phyloP scores from a whole-genome alignment of 2,329 filamentous ascomycete species.

The Fusarium xylarioides region DNA sequence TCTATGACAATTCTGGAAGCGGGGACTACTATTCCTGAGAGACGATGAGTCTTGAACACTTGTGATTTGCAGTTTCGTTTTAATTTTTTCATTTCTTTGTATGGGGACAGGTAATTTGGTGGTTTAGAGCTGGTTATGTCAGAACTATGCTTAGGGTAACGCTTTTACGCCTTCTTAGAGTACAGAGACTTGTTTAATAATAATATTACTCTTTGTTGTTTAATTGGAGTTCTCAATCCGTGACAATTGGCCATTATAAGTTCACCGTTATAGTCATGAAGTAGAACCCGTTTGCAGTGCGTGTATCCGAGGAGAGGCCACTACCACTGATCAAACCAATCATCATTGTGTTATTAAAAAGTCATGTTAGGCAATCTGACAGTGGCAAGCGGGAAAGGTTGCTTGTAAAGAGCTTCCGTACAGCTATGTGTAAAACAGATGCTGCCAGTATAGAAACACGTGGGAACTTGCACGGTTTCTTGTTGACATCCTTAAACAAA shows the following conservation, averaged over 20 bases:
- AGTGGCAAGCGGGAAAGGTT: neutral
- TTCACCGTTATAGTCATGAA: accelerated
- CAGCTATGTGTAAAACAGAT: neutral
- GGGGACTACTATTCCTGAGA: neutral
- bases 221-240: accelerated
- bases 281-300: neutral
- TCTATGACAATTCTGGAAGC: neutral
- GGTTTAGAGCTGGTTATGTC: neutral
- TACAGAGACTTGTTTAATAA: neutral
- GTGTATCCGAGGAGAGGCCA: neutral
- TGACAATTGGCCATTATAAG: accelerated
- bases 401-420: accelerated
- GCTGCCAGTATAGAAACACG: neutral
- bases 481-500: neutral
- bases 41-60: too few species aligned
- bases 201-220: neutral
- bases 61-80: accelerated
- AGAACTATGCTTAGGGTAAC: neutral
- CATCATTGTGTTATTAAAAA: accelerated
- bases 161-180: neutral
- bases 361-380: neutral
- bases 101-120: neutral
- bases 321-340: neutral
- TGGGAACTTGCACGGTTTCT: accelerated
- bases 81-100: neutral